These are phyloP conservation scores for Cladophialophora carrionii DNA, from an alignment of 2,329 filamentous ascomycete genomes.

Conservation along the genomic window DNA sequence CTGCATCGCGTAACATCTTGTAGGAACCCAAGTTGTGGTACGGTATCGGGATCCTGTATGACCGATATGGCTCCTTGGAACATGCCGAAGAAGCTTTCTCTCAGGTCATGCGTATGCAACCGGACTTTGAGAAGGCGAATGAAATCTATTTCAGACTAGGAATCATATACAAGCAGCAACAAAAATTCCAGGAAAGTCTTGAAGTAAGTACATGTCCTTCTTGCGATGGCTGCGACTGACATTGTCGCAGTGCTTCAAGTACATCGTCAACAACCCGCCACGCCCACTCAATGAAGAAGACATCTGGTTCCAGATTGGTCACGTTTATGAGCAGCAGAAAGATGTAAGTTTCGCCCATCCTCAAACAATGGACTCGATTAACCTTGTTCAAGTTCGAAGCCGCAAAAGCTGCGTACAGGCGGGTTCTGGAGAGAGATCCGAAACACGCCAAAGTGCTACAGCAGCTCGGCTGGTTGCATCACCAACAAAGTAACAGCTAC, in stretches of 20 bases:
- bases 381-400: constrained; percentile 73
- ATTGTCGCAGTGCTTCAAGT: constrained; percentile 82
- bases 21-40: constrained; percentile 98
- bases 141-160: constrained; percentile 98
- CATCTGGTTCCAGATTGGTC: constrained; percentile 99
- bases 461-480: constrained; percentile 95
- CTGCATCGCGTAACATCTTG: constrained; percentile 14
- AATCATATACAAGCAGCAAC: constrained; percentile 99
- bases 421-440: constrained; percentile 90
- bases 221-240: constrained; percentile 21
- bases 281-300: constrained; percentile 93
- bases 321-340: constrained; percentile 98
- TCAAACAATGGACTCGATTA: constrained; percentile 40
- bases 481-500: constrained; percentile 91
- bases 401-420: constrained; percentile 88
- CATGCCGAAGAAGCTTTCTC: constrained; percentile 98
- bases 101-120: constrained; percentile 98
- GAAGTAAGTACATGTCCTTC: constrained; percentile 62
- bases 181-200: constrained; percentile 87
- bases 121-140: constrained; percentile 96
- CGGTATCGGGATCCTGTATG: constrained; percentile 95
- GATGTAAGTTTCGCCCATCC: constrained; percentile 69
- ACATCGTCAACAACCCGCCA: constrained; percentile 91
- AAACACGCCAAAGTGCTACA: constrained; percentile 98
- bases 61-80: constrained; percentile 92